Percentiles rank a stretch among this genome's conserved stretches.
Evolutionary conservation across 805 yeast genomes (phyloP).

Genomic region (Ogataea trehalophila): DNA sequence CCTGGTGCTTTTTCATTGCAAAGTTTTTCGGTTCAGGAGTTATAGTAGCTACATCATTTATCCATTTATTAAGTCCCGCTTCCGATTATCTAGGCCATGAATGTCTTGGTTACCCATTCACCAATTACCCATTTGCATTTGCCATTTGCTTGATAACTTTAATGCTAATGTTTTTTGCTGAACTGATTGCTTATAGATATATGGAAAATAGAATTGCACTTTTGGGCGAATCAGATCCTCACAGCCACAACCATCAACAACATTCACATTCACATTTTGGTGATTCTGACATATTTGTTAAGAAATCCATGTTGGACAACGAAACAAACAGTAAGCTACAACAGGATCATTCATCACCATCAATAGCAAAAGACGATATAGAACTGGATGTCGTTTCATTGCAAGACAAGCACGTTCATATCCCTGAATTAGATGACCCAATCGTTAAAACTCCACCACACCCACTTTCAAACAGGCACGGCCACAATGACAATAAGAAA

Average conservation of each 20-base stretch:
- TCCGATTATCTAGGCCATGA: slow-evolving; percentile 47
- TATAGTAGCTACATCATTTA: slow-evolving; percentile 75
- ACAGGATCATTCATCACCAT: background rate
- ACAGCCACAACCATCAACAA: slow-evolving; percentile 18
- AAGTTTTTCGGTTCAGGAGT: slow-evolving; percentile 84
- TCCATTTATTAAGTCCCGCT: slow-evolving; percentile 71
- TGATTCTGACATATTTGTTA: slow-evolving; percentile 25
- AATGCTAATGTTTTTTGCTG: slow-evolving; percentile 48
- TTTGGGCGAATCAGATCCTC: slow-evolving; percentile 10
- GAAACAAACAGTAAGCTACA: slow-evolving; percentile 10
- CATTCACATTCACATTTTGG: slow-evolving; percentile 58
- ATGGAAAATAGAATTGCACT: slow-evolving; percentile 30
- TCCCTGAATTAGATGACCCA: too few relatives aligned
- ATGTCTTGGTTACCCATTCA: slow-evolving; percentile 61
- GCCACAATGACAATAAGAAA: too few relatives aligned
- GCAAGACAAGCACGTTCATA: slow-evolving; percentile 25
- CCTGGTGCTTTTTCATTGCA: slow-evolving; percentile 60
- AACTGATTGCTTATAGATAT: slow-evolving; percentile 43
- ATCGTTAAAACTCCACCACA: too few relatives aligned
- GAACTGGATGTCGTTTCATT: slow-evolving; percentile 6
- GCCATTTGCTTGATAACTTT: slow-evolving; percentile 48
- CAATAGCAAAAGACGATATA: background rate
- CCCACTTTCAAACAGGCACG: too few relatives aligned
- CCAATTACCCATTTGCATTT: slow-evolving; percentile 49
- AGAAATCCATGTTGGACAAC: slow-evolving; percentile 2